Conservation (phyloP, 169 alveolate species). For the Toxoplasma gondii region DNA sequence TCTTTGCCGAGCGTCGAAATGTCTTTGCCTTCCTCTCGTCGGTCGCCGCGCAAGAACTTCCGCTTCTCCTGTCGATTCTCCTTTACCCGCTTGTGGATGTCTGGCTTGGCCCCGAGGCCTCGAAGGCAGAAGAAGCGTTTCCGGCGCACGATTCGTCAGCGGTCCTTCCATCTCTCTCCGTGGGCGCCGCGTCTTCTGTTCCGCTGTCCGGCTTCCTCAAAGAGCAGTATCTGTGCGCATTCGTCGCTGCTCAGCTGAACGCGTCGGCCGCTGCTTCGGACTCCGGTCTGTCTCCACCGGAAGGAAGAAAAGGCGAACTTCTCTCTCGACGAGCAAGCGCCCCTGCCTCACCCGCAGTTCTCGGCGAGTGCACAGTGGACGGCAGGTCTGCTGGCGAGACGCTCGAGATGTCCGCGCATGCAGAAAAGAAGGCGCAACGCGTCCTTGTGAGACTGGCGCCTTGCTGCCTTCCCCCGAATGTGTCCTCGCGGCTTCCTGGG, state of each 20-base stretch:
- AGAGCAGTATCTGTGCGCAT: conserved; percentile 6
- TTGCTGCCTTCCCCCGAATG: conserved; percentile 27
- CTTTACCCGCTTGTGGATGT: conserved; percentile 22
- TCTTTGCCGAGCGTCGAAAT: conserved; percentile 24
- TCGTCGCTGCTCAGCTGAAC: conserved; percentile 4
- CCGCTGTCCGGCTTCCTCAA: background rate
- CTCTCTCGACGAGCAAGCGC: background rate
- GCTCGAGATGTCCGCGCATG: background rate
- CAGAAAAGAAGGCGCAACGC: background rate
- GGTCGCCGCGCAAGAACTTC: background rate
- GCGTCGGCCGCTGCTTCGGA: background rate
- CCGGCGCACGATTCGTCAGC: background rate
- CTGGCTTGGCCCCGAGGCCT: background rate
- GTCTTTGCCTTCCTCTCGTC: conserved; percentile 21
- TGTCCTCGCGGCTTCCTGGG: conserved; percentile 54
- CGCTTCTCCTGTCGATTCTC: background rate
- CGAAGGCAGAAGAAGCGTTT: too few relatives aligned
- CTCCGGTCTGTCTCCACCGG: background rate
- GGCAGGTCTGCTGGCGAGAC: background rate
- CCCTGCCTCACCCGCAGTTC: background rate
- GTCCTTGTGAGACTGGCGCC: background rate
- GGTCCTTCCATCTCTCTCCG: background rate
- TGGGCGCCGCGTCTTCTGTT: background rate
- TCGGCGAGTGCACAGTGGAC: background rate
- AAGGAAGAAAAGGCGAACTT: background rate